Percentiles rank a stretch among this genome's conserved stretches.
These are phyloP conservation scores for Eleusine indica DNA, from an alignment of 176 grass and related monocot genomes.

Conservation along the genomic window DNA sequence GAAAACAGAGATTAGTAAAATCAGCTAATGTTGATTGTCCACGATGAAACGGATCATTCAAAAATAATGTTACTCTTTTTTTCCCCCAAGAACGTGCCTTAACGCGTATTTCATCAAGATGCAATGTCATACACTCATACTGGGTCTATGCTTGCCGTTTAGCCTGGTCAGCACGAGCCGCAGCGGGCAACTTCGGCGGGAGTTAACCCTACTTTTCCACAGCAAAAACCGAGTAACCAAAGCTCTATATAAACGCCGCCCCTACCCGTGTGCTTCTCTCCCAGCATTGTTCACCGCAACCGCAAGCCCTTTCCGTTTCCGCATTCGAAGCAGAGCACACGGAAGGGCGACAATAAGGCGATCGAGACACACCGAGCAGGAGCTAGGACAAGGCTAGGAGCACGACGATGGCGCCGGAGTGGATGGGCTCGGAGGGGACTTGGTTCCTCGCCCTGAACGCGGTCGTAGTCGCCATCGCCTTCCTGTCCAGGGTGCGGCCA, in stretches of 20 bases:
- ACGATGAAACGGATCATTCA: too few species aligned
- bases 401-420: not conserved
- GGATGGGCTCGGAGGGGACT: not conserved
- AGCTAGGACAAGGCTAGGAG: too few species aligned
- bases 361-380: not conserved
- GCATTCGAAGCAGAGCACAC: not conserved
- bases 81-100: too few species aligned
- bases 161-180: not conserved
- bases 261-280: not conserved
- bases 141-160: conserved; percentile 1
- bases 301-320: too few species aligned
- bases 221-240: not conserved
- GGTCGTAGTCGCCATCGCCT: conserved; percentile 46
- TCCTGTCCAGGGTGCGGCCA: conserved; percentile 31
- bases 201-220: not conserved
- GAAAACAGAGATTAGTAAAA: too few species aligned
- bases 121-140: not conserved
- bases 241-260: not conserved
- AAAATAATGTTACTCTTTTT: too few species aligned
- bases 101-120: not conserved
- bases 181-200: not conserved
- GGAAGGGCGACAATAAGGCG: not conserved
- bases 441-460: conserved; percentile 42
- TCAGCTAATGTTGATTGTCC: too few species aligned
- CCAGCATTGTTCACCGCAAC: too few species aligned